Conservation (phyloP, 2,329 filamentous ascomycete species). For the Fusarium musae region DNA sequence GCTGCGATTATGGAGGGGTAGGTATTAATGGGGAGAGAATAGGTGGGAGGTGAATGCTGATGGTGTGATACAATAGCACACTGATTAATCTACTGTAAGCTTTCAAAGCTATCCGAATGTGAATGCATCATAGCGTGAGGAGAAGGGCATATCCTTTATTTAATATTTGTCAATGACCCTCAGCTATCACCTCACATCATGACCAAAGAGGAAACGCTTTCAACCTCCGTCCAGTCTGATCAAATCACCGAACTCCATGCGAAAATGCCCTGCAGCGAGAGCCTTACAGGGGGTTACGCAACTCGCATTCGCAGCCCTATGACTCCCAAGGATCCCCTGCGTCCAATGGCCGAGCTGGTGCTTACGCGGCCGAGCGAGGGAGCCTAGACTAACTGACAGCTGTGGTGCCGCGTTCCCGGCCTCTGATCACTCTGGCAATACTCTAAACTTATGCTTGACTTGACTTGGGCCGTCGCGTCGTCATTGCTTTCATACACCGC, state of each 20-base stretch:
- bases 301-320: slow-evolving; percentile 41
- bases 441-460: slow-evolving; percentile 21
- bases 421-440: not conserved
- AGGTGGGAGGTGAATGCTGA: not conserved
- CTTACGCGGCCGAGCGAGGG: slow-evolving; percentile 40
- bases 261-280: slow-evolving; percentile 1
- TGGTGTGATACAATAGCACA: not conserved
- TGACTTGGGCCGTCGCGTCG: not conserved
- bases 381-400: slow-evolving; percentile 11
- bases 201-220: not conserved
- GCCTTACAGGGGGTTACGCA: slow-evolving; percentile 32
- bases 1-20: not conserved
- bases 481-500: slow-evolving; percentile 14
- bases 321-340: slow-evolving; percentile 26
- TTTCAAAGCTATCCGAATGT: not conserved
- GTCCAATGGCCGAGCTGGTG: slow-evolving; percentile 30
- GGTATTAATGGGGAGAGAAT: not conserved
- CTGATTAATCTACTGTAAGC: not conserved
- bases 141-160: slow-evolving; percentile 18
- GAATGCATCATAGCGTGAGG: not conserved
- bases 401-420: slow-evolving; percentile 15
- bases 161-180: not conserved
- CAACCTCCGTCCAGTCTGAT: not conserved
- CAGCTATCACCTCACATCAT: slow-evolving; percentile 3
- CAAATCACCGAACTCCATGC: not conserved